phyloP scores from a whole-genome alignment of 2,329 filamentous ascomycete genomes.

The Myriosclerotinia duriaeana region DNA sequence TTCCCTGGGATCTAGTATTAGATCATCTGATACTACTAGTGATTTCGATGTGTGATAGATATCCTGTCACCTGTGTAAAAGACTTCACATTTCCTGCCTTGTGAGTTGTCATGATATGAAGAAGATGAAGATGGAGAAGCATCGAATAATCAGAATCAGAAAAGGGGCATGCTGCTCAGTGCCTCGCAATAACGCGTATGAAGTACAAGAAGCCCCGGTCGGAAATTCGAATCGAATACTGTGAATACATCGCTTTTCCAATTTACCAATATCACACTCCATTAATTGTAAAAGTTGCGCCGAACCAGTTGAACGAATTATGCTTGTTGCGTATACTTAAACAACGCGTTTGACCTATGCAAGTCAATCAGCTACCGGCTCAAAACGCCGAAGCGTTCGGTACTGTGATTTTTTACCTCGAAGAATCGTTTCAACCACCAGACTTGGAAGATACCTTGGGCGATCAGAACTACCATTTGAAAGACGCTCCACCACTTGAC shows the following conservation, averaged over 20 bases:
- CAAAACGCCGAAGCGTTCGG: constrained; percentile 38
- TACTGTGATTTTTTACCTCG: constrained; percentile 57
- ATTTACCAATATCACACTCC: constrained; percentile 23
- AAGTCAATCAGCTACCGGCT: constrained; percentile 38
- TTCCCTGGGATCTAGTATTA: not conserved
- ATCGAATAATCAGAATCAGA: not conserved
- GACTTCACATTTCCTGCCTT: not conserved
- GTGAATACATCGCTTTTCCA: constrained; percentile 27
- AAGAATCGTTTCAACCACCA: constrained; percentile 99
- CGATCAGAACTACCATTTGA: constrained; percentile 83
- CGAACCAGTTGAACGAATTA: constrained; percentile 30
- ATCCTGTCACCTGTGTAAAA: not conserved
- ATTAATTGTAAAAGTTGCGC: constrained; percentile 31
- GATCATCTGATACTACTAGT: constrained; percentile 4
- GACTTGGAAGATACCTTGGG: constrained; percentile 95
- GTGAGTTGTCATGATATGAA: not conserved
- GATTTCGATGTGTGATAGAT: not conserved
- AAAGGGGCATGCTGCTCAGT: constrained; percentile 1
- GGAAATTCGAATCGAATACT: constrained; percentile 16
- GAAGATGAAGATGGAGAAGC: not conserved
- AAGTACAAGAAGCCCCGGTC: constrained; percentile 8
- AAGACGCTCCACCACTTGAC: constrained; percentile 99
- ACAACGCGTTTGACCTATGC: constrained; percentile 62
- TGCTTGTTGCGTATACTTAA: constrained; percentile 41
- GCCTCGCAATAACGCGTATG: constrained; percentile 8